phyloP scores from a whole-genome alignment of 2,329 filamentous ascomycete genomes.

The Elsinoe fawcettii region DNA sequence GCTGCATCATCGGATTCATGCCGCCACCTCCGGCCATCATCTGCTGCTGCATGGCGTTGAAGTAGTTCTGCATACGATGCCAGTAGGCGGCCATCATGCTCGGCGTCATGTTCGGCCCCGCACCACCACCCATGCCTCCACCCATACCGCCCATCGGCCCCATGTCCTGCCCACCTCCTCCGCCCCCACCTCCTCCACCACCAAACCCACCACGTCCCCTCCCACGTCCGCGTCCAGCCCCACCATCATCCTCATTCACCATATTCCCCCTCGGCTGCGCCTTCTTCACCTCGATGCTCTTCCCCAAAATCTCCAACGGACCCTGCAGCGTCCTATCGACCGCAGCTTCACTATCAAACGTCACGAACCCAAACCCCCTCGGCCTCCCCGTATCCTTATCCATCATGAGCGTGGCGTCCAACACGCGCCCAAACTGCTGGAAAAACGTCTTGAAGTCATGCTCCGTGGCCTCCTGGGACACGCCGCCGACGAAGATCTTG shows the following conservation, averaged over 20 bases:
- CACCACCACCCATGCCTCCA: constrained; percentile 25
- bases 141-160: constrained; percentile 25
- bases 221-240: constrained; percentile 38
- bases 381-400: constrained; percentile 98
- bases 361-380: constrained; percentile 94
- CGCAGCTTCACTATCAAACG: constrained; percentile 90
- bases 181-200: constrained; percentile 34
- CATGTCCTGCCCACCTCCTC: constrained; percentile 44
- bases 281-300: constrained; percentile 97
- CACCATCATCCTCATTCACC: constrained; percentile 67
- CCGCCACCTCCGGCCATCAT: constrained; percentile 42
- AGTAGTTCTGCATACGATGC: constrained; percentile 97
- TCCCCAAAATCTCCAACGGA: constrained; percentile 85
- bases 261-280: constrained; percentile 93
- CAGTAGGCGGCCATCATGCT: constrained; percentile 98
- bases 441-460: constrained; percentile 96
- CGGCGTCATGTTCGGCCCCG: constrained; percentile 69
- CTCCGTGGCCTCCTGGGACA: constrained; percentile 94
- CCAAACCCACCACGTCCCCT: constrained; percentile 29
- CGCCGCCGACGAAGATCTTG: constrained; percentile 97
- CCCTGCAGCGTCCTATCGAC: constrained; percentile 83
- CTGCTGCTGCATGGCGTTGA: constrained; percentile 88
- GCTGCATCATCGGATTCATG: constrained; percentile 51
- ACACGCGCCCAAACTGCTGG: constrained; percentile 88
- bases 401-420: constrained; percentile 99